Conservation (phyloP, 352 stramenopile genomes). For the Phytopythium aichiense region DNA sequence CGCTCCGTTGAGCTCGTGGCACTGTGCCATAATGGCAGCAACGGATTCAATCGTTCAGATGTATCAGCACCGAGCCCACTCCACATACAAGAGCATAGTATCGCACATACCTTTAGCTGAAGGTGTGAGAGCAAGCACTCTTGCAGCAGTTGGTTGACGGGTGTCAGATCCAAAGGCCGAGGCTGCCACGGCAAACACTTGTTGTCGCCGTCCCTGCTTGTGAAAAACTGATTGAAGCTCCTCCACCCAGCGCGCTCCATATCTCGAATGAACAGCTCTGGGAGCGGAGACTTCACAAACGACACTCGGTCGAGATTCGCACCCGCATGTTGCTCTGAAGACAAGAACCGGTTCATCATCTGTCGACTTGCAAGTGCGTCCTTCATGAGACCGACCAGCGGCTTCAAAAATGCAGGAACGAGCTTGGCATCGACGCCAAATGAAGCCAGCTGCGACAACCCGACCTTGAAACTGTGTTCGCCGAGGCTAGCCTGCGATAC, state of each 20-base stretch:
- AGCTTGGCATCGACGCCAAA: slow-evolving; percentile 31
- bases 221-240: not conserved
- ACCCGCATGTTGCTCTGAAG: slow-evolving; percentile 2
- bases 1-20: slow-evolving; percentile 33
- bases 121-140: slow-evolving; percentile 2
- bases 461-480: slow-evolving; percentile 36
- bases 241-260: not conserved
- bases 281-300: not conserved
- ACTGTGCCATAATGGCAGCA: slow-evolving; percentile 22
- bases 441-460: slow-evolving; percentile 32
- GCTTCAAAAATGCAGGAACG: slow-evolving; percentile 43
- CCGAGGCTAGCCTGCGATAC: not conserved
- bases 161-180: not conserved
- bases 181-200: not conserved
- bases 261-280: not conserved
- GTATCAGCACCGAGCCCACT: not conserved
- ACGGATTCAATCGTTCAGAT: not conserved
- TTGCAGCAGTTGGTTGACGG: not conserved
- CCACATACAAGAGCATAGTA: not conserved
- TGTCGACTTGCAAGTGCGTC: slow-evolving; percentile 58
- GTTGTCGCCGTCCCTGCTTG: not conserved
- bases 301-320: not conserved
- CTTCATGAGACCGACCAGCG: slow-evolving; percentile 29
- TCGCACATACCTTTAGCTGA: slow-evolving; percentile 17
- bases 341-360: slow-evolving; percentile 56